Percentiles rank a stretch among this genome's conserved stretches.
Evolutionary conservation across 495 filamentous ascomycete genomes (phyloP).

Genomic region (Podospora appendiculata): DNA sequence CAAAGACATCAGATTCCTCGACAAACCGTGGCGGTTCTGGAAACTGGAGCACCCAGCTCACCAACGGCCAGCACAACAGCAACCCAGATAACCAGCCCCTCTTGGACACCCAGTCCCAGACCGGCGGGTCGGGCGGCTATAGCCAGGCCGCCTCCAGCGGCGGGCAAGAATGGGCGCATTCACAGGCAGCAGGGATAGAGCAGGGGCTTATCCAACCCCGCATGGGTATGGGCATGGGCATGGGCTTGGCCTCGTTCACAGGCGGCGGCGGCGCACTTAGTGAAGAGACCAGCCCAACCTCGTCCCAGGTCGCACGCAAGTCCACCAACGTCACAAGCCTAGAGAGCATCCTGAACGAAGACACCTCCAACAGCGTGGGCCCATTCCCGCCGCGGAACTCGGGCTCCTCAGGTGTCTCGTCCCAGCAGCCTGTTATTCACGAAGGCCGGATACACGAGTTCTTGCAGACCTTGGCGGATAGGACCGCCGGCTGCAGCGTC

Average conservation of each 20-base stretch:
- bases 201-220: constrained; percentile 28
- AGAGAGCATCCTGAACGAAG: constrained; percentile 28
- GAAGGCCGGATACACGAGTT: constrained; percentile 45
- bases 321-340: constrained; percentile 23
- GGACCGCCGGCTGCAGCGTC: constrained; percentile 72
- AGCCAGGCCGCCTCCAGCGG: constrained; percentile 24
- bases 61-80: constrained; percentile 42
- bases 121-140: constrained; percentile 4
- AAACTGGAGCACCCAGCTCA: constrained; percentile 55
- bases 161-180: constrained; percentile 39
- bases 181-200: constrained; percentile 40
- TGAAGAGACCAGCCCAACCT: constrained; percentile 20
- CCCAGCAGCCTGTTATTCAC: constrained; percentile 52
- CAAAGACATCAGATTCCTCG: constrained; percentile 65
- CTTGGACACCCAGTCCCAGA: constrained; percentile 51
- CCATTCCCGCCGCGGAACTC: constrained; percentile 24
- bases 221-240: constrained; percentile 2
- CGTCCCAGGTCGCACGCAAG: constrained; percentile 25
- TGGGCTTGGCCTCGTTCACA: neutral
- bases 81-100: constrained; percentile 38
- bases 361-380: constrained; percentile 2
- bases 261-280: neutral
- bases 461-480: constrained; percentile 48
- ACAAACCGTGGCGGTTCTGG: constrained; percentile 39
- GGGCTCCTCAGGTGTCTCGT: constrained; percentile 18